Base-by-base conservation (phyloP, 2,329 filamentous ascomycete species). In the Delphinella strobiligena region DNA sequence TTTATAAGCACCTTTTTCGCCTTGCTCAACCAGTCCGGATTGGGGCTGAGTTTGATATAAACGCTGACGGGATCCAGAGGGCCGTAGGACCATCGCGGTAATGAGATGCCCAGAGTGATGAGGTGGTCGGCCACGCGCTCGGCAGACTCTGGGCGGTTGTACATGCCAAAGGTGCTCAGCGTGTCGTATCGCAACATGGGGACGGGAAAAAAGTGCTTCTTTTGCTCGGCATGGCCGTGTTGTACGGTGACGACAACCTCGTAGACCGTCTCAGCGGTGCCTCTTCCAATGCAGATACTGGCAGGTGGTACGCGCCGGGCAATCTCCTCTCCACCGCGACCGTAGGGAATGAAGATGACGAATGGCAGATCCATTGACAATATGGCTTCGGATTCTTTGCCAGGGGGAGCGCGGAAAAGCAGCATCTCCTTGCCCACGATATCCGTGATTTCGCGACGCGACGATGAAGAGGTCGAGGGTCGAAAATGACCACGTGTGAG, bases 121-220 rank as follows among this genome's bases (percentile, higher is more conserved):
- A 96, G 67, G 60, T 93, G 91, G 64, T 96, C 91, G 37, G 82
- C 78, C 22, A 87, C 84, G 44, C 80, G 76, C 53, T 93, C 82
- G 41, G 86, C 85, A 43, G 82, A 82, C 61, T 95, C 89, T 12
- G 88, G 89, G 40, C 87, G 81, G 63, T 96, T 96, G 68, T 96
- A 98, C 91, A 96, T 96, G 62, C 91, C 91, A 64, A 98, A 98
- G 1, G 91, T 96, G 31, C 88, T 95, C 36, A 98, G 69, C 1
- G 89, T 98, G 61, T 98, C 91, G 66, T 96, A 98, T 56, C 91
- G 75, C 49, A 85, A 78, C 51, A 98, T 76, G 1, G 89, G 89
- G 30, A 96, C 82, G 1, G 91, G 85, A 51, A 95, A 95, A 4
- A 78, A 70, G 61, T 93, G 91, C 62, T 93, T 93, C 62, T 84